A percentile compares a stretch with the other conserved stretches of the same genome.
phyloP scores from a whole-genome alignment of 345 rosid genomes.

The Gossypium herbaceum region DNA sequence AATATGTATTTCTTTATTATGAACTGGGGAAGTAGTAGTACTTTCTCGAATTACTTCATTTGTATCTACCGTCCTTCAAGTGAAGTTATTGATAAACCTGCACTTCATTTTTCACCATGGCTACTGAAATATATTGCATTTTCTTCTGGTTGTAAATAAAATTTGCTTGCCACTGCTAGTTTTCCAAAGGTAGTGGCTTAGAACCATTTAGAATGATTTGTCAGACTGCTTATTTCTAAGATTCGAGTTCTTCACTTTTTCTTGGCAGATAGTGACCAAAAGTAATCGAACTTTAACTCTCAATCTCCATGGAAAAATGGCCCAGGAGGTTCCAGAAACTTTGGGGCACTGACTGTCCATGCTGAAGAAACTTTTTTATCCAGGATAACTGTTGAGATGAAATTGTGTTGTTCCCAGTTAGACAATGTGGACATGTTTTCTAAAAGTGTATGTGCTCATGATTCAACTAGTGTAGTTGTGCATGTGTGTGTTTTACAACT shows the following conservation, averaged over 20 bases:
- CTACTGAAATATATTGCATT: too few species aligned
- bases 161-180: background rate
- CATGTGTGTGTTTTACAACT: background rate
- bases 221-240: background rate
- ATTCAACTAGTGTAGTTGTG: background rate
- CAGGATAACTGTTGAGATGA: slow-evolving; percentile 52
- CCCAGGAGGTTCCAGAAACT: slow-evolving; percentile 32
- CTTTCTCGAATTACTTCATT: background rate
- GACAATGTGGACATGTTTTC: slow-evolving; percentile 74
- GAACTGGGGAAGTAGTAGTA: background rate
- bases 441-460: slow-evolving; percentile 53
- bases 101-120: background rate
- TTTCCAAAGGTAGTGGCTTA: background rate
- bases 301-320: slow-evolving; percentile 40
- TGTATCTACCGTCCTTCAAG: background rate
- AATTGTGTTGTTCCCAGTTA: slow-evolving; percentile 47
- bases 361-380: slow-evolving; percentile 72
- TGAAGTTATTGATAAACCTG: background rate
- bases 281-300: slow-evolving; percentile 44
- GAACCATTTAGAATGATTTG: background rate
- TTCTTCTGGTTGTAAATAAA: background rate
- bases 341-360: slow-evolving; percentile 57
- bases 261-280: slow-evolving; percentile 63
- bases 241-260: background rate
- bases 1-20: background rate